These are phyloP conservation scores for Saccharomycopsis crataegensis DNA, from an alignment of 1,139 yeast species.

Conservation along the genomic window DNA sequence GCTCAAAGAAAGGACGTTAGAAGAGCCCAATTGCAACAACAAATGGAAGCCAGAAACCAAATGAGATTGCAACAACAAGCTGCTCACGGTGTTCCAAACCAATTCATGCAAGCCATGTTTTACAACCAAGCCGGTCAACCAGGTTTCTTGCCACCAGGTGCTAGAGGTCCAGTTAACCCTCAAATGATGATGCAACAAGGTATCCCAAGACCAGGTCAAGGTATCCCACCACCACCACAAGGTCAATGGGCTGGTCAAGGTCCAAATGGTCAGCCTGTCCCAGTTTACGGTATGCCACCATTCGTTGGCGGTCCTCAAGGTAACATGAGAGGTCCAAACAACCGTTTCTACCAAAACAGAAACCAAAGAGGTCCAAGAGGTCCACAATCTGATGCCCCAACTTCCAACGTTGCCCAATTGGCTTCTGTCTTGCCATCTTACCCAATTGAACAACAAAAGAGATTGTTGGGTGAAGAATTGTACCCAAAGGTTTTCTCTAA, in stretches of 20 bases:
- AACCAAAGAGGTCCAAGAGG: constrained; percentile 14
- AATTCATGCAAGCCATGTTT: constrained; percentile 93
- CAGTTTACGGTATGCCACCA: constrained; percentile 81
- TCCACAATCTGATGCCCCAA: constrained; percentile 29
- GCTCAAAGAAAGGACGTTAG: constrained; percentile 99
- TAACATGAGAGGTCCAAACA: constrained; percentile 30
- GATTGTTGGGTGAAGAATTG: constrained; percentile 94
- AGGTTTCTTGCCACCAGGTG: constrained; percentile 63
- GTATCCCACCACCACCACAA: constrained; percentile 58
- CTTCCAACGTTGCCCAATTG: constrained; percentile 22
- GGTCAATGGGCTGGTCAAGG: constrained; percentile 66
- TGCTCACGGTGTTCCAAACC: constrained; percentile 87
- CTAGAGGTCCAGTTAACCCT: constrained; percentile 86
- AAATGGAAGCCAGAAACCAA: constrained; percentile 97
- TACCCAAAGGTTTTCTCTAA: constrained; percentile 91
- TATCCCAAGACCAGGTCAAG: constrained; percentile 59
- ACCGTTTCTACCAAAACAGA: constrained; percentile 7
- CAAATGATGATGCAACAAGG: constrained; percentile 67
- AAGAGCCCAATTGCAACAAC: constrained; percentile 96
- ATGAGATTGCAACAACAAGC: constrained; percentile 94
- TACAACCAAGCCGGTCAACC: constrained; percentile 68
- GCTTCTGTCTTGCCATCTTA: constrained; percentile 51
- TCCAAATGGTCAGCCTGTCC: constrained; percentile 75
- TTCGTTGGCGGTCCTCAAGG: constrained; percentile 46
- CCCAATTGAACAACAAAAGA: constrained; percentile 89